Evolutionary conservation across 768 basidiomycete genomes (phyloP).

Genomic region (Podaxis mareebaensis): DNA sequence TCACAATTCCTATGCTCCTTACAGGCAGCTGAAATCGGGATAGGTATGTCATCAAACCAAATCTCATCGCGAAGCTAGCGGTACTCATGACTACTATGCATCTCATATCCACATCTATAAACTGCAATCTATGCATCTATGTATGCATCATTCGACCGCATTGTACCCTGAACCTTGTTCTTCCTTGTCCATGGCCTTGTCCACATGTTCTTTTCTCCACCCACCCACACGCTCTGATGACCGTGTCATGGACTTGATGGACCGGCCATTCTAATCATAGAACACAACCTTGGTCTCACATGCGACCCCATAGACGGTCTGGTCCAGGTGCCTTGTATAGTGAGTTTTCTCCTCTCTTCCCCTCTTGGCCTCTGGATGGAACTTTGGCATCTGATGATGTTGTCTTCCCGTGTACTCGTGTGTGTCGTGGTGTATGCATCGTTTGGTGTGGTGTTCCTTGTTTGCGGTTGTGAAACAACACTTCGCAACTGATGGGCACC

Average conservation of each 20-base stretch:
- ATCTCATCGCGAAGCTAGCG: neutral
- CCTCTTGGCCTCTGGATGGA: neutral
- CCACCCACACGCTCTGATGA: neutral
- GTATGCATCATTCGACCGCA: neutral
- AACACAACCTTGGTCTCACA: conserved; percentile 86
- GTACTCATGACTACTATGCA: neutral
- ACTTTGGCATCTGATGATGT: neutral
- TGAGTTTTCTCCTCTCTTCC: conserved; percentile 37
- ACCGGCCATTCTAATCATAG: conserved; percentile 32
- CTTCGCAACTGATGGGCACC: neutral
- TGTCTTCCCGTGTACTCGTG: neutral
- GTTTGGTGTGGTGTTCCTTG: neutral
- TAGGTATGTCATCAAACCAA: conserved; percentile 48
- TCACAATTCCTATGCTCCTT: conserved; percentile 8
- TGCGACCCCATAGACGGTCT: conserved; percentile 94
- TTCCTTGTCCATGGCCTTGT: conserved; percentile 12
- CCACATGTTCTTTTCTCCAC: neutral
- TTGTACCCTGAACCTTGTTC: conserved; percentile 2
- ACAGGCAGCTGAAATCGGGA: conserved; percentile 87
- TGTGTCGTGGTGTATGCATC: no score
- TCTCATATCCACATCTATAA: no score
- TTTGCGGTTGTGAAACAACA: neutral
- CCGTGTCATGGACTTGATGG: conserved; percentile 10
- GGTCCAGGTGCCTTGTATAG: conserved; percentile 95
- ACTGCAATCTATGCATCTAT: neutral